Evolutionary conservation across 805 yeast genomes (phyloP).

Genomic region (Phaffomyces antillensis): DNA sequence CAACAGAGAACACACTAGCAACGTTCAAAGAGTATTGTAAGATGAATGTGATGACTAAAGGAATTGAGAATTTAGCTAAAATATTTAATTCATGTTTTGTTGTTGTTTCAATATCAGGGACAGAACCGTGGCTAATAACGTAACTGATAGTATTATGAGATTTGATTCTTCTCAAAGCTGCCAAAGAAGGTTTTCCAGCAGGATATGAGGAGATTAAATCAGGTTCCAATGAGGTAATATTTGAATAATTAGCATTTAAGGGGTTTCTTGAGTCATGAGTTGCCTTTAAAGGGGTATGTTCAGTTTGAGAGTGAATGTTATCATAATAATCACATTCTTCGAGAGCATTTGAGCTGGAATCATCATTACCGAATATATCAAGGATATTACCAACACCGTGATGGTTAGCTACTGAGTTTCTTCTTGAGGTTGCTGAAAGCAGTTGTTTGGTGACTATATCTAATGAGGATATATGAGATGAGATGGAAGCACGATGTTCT

Average conservation of each 20-base stretch:
- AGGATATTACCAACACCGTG: conserved; percentile 19
- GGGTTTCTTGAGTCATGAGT: conserved; percentile 18
- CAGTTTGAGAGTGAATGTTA: conserved; percentile 3
- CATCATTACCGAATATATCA: conserved; percentile 18
- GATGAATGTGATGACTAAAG: conserved; percentile 59
- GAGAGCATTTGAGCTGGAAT: conserved; percentile 1
- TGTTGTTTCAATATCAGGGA: conserved; percentile 19
- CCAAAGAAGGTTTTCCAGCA: conserved; percentile 16
- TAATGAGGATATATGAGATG: conserved; percentile 1
- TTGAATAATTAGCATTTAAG: not conserved
- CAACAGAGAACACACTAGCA: conserved; percentile 72
- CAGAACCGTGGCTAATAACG: conserved; percentile 18
- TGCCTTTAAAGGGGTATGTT: conserved; percentile 15
- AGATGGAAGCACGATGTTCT: not conserved
- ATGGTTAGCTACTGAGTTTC: conserved; percentile 15
- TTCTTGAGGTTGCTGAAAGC: conserved; percentile 13
- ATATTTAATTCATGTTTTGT: conserved; percentile 38
- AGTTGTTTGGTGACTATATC: conserved; percentile 19
- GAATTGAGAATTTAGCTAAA: conserved; percentile 42
- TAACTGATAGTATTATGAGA: conserved; percentile 22
- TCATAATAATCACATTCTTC: conserved; percentile 2
- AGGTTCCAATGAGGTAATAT: conserved; percentile 1
- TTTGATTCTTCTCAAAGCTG: conserved; percentile 19
- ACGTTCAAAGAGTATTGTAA: conserved; percentile 68
- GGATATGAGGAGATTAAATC: conserved; percentile 16